A percentile compares a stretch with the other conserved stretches of the same genome.
phyloP scores from a whole-genome alignment of 176 grass and related monocot species.

The Canna indica region DNA sequence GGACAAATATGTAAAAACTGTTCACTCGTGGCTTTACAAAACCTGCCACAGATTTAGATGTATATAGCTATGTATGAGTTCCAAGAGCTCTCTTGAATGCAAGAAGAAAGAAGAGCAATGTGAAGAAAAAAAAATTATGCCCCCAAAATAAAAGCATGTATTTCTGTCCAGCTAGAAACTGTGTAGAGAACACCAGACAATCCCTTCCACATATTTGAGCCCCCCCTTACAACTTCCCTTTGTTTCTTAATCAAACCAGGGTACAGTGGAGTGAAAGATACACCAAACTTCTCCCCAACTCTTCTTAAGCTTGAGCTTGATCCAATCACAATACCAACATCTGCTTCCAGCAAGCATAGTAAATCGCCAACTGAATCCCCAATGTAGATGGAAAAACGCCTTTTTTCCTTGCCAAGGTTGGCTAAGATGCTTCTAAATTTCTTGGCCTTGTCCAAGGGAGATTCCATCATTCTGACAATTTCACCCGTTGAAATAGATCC shows the following conservation, averaged over 20 bases:
- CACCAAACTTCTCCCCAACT: constrained; percentile 75
- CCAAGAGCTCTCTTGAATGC: not conserved
- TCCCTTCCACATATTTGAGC: constrained; percentile 33
- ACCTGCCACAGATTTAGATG: not conserved
- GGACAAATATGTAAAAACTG: not conserved
- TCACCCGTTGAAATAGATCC: constrained; percentile 84
- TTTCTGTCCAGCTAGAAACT: constrained; percentile 84
- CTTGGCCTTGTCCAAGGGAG: constrained; percentile 73
- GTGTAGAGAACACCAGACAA: constrained; percentile 81
- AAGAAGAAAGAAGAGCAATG: not conserved
- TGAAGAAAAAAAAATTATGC: constrained; percentile 28
- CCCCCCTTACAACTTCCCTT: constrained; percentile 37
- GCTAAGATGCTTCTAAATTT: constrained; percentile 64
- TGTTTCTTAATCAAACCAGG: constrained; percentile 68
- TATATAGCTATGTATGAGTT: not conserved
- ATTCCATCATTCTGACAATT: constrained; percentile 71
- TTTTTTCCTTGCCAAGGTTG: constrained; percentile 3
- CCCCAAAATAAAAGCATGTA: constrained; percentile 82
- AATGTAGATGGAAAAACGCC: constrained; percentile 59
- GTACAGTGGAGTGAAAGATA: constrained; percentile 62
- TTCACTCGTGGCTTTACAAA: not conserved
- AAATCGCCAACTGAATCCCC: constrained; percentile 90
- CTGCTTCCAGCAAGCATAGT: constrained; percentile 84
- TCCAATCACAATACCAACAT: constrained; percentile 91
- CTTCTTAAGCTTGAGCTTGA: constrained; percentile 69